These are phyloP conservation scores for Saccharomycopsis vini DNA, from an alignment of 805 yeast genomes.

Conservation along the genomic window DNA sequence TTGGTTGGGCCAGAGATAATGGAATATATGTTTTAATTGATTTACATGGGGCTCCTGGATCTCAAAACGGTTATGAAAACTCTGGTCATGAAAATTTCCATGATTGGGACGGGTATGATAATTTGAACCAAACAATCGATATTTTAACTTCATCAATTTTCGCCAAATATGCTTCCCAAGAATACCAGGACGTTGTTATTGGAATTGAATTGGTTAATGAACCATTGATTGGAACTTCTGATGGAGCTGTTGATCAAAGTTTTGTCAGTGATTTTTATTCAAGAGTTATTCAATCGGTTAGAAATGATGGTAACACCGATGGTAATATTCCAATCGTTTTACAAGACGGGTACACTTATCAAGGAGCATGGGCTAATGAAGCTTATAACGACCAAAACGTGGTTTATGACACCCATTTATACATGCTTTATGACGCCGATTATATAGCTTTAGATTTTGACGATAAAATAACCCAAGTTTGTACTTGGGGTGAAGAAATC, in stretches of 20 bases:
- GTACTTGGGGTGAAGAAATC: conserved; percentile 40
- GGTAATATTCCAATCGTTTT: conserved; percentile 53
- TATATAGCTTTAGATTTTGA: conserved; percentile 55
- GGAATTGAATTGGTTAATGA: conserved; percentile 69
- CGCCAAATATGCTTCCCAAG: conserved; percentile 41
- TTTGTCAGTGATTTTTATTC: conserved; percentile 49
- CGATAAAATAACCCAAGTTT: conserved; percentile 49
- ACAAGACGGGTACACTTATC: conserved; percentile 56
- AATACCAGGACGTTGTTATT: conserved; percentile 46
- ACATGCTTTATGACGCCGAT: conserved; percentile 55
- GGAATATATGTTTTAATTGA: conserved; percentile 66
- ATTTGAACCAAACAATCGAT: conserved; percentile 40
- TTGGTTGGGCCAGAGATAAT: conserved; percentile 58
- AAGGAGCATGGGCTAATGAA: conserved; percentile 45
- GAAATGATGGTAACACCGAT: conserved; percentile 39
- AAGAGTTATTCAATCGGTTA: conserved; percentile 55
- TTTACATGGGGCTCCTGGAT: conserved; percentile 74
- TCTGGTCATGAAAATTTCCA: conserved; percentile 53
- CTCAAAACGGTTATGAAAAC: conserved; percentile 81
- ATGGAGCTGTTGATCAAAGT: conserved; percentile 40
- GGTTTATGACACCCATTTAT: conserved; percentile 45
- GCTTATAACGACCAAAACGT: conserved; percentile 37
- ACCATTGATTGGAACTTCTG: conserved; percentile 50
- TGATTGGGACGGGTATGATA: conserved; percentile 35
- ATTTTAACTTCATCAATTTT: conserved; percentile 44